A percentile compares a stretch with the other conserved stretches of the same genome.
These are phyloP conservation scores for Chlorokybus atmophyticus DNA, from an alignment of 139 green algal genomes.

Conservation along the genomic window DNA sequence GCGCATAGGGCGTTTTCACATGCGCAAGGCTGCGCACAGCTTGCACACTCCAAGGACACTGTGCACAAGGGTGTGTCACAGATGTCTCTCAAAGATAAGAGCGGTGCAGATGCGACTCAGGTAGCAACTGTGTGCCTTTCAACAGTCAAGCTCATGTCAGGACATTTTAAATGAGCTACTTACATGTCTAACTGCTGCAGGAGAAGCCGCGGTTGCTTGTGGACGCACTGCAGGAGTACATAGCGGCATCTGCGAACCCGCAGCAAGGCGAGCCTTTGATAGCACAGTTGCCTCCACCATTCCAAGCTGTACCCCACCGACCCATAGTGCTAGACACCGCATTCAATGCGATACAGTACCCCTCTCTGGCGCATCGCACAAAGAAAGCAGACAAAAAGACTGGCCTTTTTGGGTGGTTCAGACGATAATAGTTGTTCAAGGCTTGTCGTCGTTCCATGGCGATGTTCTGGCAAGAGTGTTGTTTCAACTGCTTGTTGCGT, in stretches of 20 bases:
- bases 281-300: conserved; percentile 33
- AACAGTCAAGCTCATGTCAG: no score
- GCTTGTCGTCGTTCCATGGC: no score
- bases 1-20: conserved; percentile 15
- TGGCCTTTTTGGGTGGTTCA: conserved; percentile 15
- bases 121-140: no score
- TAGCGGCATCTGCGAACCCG: conserved; percentile 27
- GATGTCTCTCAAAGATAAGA: no score
- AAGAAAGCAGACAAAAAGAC: conserved; percentile 22
- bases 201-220: conserved; percentile 19
- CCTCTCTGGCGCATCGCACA: conserved; percentile 42
- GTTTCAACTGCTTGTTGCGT: no score
- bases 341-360: conserved; percentile 44
- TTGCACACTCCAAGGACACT: background rate
- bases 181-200: background rate
- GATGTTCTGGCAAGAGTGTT: no score
- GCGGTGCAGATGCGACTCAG: no score
- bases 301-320: conserved; percentile 41
- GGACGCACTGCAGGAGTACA: conserved; percentile 41
- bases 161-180: no score
- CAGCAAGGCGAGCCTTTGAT: conserved; percentile 13
- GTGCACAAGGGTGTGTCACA: conserved; percentile 9
- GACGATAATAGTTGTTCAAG: no score
- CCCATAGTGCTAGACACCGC: conserved; percentile 74
- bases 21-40: conserved; percentile 5